Base-by-base conservation (phyloP, 441 rosid genomes). In the Croton setiger region DNA sequence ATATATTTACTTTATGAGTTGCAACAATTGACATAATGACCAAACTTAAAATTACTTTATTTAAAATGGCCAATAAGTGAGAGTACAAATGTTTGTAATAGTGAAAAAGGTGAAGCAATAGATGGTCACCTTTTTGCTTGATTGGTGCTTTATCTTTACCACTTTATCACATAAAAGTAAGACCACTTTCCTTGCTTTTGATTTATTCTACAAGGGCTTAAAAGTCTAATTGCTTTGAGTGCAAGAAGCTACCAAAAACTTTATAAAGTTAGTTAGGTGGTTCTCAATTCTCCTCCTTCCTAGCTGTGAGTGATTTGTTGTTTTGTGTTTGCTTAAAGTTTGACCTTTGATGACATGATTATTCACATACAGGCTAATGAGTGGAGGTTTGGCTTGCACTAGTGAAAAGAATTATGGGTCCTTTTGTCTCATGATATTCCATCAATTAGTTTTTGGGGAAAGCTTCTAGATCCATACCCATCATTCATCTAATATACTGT, bases 211-310 rank as follows among this genome's bases (percentile, higher is more conserved):
- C n/a, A n/a, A 27, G 59, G 59, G 58, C 76, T 76, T 70, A 74
- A 88, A 88, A 88, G 87, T 82, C 79, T 74, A 83, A 70, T 88
- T 87, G 86, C 89, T 88, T 88, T 78, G 80, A 85, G 95, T 82
- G 88, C 82, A 85, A 81, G 90, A 88, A 88, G 82, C 82, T 80
- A 81, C 87, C 90, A 77, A 81, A 78, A 75, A 70, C 71, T 77
- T 85, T 53, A 59, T 36, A 20, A 53, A 48, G 73, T 59, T 27
- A 48, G 73, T 59, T 27, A 43, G 63, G 76, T 60, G 85, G 77
- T 76, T 68, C 72, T 71, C 70, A 68, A 64, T 70, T 73, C 77
- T 76, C 79, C n/a, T n/a, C n/a, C n/a, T n/a, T n/a, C 79, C 84
- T 76, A 74, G 80, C 78, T 75, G 80, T 65, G 84, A 77, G 67